Percentiles rank a stretch among this genome's conserved stretches.
These are phyloP conservation scores for Backusella psychrophila DNA, from an alignment of 192 early-diverging fungal species.

Conservation along the genomic window DNA sequence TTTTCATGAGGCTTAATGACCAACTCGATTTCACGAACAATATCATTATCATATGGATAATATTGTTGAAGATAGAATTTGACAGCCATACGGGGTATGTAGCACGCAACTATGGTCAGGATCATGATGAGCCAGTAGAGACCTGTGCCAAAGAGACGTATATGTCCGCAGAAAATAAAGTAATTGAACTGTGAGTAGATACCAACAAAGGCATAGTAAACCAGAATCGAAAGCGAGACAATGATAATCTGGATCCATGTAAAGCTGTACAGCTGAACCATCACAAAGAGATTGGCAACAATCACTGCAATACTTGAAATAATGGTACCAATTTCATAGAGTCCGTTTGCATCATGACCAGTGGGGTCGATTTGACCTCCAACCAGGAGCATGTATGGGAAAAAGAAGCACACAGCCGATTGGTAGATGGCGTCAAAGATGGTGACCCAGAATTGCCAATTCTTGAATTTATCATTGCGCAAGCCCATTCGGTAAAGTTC, in stretches of 20 bases:
- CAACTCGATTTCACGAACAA: conserved; percentile 79
- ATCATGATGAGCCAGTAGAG: conserved; percentile 70
- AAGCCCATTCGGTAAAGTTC: conserved; percentile 79
- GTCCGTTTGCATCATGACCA: conserved; percentile 47
- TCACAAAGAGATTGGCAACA: conserved; percentile 78
- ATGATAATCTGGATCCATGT: conserved; percentile 64
- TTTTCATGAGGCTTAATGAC: conserved; percentile 11
- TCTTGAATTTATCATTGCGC: conserved; percentile 69
- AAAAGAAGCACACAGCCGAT: conserved; percentile 65
- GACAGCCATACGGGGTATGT: conserved; percentile 70
- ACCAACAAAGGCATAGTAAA: conserved; percentile 57
- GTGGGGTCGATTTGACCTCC: conserved; percentile 38
- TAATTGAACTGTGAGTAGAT: conserved; percentile 54
- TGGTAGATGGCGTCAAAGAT: conserved; percentile 72
- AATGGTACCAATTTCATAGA: conserved; percentile 70
- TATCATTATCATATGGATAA: conserved; percentile 78
- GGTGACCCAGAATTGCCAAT: conserved; percentile 72
- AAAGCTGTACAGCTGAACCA: conserved; percentile 71
- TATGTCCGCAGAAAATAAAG: conserved; percentile 31
- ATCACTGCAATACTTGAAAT: conserved; percentile 71
- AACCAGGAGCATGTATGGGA: conserved; percentile 56
- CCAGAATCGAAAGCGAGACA: conserved; percentile 45
- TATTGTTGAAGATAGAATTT: conserved; percentile 70
- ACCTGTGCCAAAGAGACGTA: conserved; percentile 57
- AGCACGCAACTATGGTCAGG: conserved; percentile 57